Evolutionary conservation across 1,139 yeast species (phyloP).

Genomic region (Suzukiozyma palmioleophila): DNA sequence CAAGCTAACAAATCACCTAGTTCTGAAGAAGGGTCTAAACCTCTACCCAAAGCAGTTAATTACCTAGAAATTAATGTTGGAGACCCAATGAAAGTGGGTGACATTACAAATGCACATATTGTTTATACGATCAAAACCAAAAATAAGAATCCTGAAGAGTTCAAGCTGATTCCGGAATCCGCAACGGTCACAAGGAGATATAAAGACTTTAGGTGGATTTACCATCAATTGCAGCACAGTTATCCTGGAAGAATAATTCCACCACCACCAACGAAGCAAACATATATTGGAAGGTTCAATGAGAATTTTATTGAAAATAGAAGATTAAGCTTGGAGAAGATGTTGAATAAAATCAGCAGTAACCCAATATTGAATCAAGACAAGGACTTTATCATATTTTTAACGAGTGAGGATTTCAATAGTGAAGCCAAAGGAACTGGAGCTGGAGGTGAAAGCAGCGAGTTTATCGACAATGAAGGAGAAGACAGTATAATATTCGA

Average conservation of each 20-base stretch:
- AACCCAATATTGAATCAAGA: constrained; percentile 61
- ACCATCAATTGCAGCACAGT: constrained; percentile 78
- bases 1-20: neutral
- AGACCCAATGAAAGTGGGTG: constrained; percentile 91
- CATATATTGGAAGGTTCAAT: constrained; percentile 77
- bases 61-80: constrained; percentile 70
- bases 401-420: constrained; percentile 68
- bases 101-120: constrained; percentile 81
- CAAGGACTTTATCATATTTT: constrained; percentile 70
- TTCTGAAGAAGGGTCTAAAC: constrained; percentile 4
- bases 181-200: constrained; percentile 69
- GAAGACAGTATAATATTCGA: constrained; percentile 16
- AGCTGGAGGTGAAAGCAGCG: constrained; percentile 47
- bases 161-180: constrained; percentile 25
- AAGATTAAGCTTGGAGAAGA: constrained; percentile 79
- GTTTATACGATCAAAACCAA: constrained; percentile 74
- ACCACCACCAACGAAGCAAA: constrained; percentile 96
- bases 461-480: constrained; percentile 21
- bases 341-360: constrained; percentile 67
- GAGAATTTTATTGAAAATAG: constrained; percentile 86
- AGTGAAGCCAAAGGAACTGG: constrained; percentile 59
- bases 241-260: constrained; percentile 92
- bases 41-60: constrained; percentile 8
- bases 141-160: constrained; percentile 29
- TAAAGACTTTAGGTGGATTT: constrained; percentile 82